Conservation (phyloP, 371 early-diverging fungal genomes). For the Umbelopsis sp. region DNA sequence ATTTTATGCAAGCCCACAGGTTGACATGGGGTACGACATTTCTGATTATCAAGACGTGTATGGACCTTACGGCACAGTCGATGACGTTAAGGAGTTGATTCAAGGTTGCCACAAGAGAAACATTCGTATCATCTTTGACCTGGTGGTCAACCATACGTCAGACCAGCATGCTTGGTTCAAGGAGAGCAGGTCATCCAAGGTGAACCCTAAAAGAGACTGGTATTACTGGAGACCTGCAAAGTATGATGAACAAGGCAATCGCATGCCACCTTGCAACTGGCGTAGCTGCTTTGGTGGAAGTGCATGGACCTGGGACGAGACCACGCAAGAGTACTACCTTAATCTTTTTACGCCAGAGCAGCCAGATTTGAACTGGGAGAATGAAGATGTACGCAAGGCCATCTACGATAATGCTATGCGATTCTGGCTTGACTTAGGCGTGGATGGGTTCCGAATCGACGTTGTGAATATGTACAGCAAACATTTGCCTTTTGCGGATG, state of each 20-base stretch:
- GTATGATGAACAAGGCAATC: neutral
- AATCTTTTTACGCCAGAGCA: neutral
- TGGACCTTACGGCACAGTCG: neutral
- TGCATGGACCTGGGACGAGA: constrained; percentile 5
- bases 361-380: constrained; percentile 14
- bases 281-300: constrained; percentile 7
- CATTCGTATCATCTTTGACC: neutral
- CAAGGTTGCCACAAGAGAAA: constrained; percentile 1
- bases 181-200: neutral
- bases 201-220: constrained; percentile 11
- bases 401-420: neutral
- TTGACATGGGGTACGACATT: constrained; percentile 24
- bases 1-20: constrained; percentile 20
- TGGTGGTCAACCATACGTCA: constrained; percentile 16
- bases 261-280: constrained; percentile 8
- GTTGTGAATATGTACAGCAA: neutral
- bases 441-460: constrained; percentile 10
- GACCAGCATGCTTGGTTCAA: constrained; percentile 17
- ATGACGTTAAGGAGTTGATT: neutral
- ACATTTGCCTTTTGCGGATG: neutral
- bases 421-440: constrained; percentile 12
- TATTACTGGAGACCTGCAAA: constrained; percentile 1
- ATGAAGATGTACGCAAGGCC: neutral
- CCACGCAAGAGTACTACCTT: constrained; percentile 3
- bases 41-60: constrained; percentile 8